A percentile compares a stretch with the other conserved stretches of the same genome.
Evolutionary conservation across 2,329 filamentous ascomycete species (phyloP).

Genomic region (Aureobasidium sp.): DNA sequence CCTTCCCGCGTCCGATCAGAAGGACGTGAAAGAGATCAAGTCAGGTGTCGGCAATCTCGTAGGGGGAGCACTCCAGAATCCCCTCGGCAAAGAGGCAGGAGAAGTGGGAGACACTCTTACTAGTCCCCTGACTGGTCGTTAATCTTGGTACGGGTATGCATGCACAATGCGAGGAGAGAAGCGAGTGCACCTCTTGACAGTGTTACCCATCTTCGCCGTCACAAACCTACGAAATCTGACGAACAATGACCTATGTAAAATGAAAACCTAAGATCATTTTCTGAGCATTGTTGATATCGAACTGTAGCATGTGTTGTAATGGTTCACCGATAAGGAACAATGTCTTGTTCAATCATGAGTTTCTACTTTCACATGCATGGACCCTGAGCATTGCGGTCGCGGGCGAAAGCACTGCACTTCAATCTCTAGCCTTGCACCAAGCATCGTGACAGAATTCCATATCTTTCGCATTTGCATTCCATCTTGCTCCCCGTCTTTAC

Average conservation of each 20-base stretch:
- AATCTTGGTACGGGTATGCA: background rate
- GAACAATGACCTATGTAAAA: background rate
- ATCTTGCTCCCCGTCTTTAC: background rate
- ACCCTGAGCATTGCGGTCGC: background rate
- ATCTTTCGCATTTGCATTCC: background rate
- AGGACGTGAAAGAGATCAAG: slow-evolving; percentile 31
- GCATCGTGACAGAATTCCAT: background rate
- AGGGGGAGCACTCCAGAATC: slow-evolving; percentile 32
- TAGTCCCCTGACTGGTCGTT: slow-evolving; percentile 18
- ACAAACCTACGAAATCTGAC: background rate
- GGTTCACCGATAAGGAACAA: no score
- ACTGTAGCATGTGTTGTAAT: background rate
- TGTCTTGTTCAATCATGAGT: background rate
- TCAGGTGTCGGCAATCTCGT: slow-evolving; percentile 26
- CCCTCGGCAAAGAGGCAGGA: slow-evolving; percentile 27
- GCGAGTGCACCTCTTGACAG: no score
- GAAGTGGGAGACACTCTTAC: slow-evolving; percentile 16
- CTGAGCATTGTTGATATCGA: background rate
- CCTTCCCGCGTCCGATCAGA: slow-evolving; percentile 27
- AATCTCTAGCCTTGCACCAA: background rate
- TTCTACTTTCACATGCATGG: slow-evolving; percentile 1
- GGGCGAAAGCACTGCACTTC: background rate
- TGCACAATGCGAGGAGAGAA: no score
- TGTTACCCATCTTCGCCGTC: no score
- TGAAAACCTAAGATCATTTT: background rate